Percentiles rank a stretch among this genome's conserved stretches.
Conservation (phyloP, 148 eudicot species). For the Arctostaphylos glauca region DNA sequence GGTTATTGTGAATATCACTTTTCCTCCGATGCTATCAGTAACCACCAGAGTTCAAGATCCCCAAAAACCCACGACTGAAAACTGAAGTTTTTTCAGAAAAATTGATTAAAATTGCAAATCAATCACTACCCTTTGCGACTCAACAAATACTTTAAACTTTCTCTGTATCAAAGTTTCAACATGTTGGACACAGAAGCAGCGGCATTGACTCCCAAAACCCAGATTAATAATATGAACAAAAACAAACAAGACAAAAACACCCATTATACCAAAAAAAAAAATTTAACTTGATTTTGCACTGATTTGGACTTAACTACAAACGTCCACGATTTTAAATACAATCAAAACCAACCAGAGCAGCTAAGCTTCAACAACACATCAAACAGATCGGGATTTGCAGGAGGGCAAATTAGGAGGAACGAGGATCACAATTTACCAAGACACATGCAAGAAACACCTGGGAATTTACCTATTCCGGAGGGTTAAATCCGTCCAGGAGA, state of each 20-base stretch:
- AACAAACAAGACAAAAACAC: background rate
- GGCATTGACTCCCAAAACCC: background rate
- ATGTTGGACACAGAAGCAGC: background rate
- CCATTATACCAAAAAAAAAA: background rate
- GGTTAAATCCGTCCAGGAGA: background rate
- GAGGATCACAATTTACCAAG: background rate
- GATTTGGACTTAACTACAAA: background rate
- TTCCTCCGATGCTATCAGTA: background rate
- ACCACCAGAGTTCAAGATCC: background rate
- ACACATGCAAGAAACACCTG: conserved; percentile 5
- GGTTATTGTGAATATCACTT: background rate
- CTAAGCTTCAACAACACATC: background rate
- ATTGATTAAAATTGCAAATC: background rate
- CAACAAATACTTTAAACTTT: background rate
- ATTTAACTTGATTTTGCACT: background rate
- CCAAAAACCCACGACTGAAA: background rate
- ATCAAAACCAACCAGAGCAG: background rate
- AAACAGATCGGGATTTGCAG: background rate
- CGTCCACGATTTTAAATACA: background rate
- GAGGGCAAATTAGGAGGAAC: background rate
- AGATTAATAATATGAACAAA: no score
- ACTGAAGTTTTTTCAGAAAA: background rate
- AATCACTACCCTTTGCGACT: background rate
- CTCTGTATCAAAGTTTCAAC: background rate
- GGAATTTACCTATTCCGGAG: background rate